phyloP scores from a whole-genome alignment of 148 eudicot species.

The Cornus florida region DNA sequence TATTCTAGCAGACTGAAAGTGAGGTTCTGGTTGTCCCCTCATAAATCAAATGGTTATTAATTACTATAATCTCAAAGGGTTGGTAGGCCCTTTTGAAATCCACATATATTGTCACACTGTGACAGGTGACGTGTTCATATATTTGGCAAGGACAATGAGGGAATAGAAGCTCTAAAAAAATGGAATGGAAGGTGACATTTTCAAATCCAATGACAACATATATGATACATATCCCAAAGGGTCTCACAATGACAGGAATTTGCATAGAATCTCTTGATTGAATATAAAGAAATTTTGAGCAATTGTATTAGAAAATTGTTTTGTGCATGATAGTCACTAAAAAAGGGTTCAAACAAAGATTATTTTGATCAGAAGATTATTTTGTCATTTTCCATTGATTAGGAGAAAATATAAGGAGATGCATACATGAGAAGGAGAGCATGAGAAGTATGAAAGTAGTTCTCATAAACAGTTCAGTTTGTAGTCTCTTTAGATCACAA shows the following conservation, averaged over 20 bases:
- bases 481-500: slow-evolving; percentile 40
- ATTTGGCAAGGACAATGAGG: slow-evolving; percentile 22
- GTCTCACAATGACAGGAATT: background rate
- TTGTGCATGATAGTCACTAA: background rate
- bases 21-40: background rate
- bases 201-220: too few species aligned
- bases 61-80: background rate
- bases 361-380: slow-evolving; percentile 21
- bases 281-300: background rate
- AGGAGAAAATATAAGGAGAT: slow-evolving; percentile 21
- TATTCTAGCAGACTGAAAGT: slow-evolving; percentile 1
- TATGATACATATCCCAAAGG: too few species aligned
- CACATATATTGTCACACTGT: slow-evolving; percentile 7
- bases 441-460: slow-evolving; percentile 24
- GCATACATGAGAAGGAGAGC: background rate
- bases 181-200: slow-evolving; percentile 11
- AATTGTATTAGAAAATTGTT: slow-evolving; percentile 2
- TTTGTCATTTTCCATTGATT: slow-evolving; percentile 33
- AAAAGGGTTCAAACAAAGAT: slow-evolving; percentile 17
- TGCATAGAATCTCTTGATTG: slow-evolving; percentile 41
- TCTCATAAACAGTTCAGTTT: slow-evolving; percentile 24
- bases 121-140: slow-evolving; percentile 24
- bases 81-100: background rate
- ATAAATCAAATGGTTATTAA: background rate
- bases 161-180: slow-evolving; percentile 58